Evolutionary conservation across 2,329 filamentous ascomycete species (phyloP).

Genomic region (Penicillium italicum): DNA sequence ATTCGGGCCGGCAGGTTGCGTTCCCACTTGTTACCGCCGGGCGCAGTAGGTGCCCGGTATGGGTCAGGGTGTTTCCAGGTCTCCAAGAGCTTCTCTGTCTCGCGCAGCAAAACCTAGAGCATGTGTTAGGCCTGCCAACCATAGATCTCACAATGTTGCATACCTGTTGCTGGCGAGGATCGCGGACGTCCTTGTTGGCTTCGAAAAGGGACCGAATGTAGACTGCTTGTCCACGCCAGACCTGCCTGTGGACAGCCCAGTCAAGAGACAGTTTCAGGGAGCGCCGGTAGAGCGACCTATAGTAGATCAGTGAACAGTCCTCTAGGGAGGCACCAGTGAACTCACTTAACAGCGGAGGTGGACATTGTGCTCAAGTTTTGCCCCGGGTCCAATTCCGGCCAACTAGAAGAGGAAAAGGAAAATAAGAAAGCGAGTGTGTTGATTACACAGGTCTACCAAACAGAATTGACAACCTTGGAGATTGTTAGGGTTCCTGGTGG

Average conservation of each 20-base stretch:
- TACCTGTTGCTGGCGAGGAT: conserved; percentile 84
- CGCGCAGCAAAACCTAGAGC: conserved; percentile 70
- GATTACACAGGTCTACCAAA: background rate
- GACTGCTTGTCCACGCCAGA: conserved; percentile 93
- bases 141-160: background rate
- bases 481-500: conserved; percentile 10
- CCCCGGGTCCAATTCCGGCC: conserved; percentile 5
- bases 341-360: conserved; percentile 39
- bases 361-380: conserved; percentile 28
- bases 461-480: background rate
- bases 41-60: conserved; percentile 82
- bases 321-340: conserved; percentile 3
- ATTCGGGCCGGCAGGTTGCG: conserved; percentile 80
- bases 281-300: conserved; percentile 76
- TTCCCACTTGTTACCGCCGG: conserved; percentile 95
- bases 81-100: conserved; percentile 82
- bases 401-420: background rate
- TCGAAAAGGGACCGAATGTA: conserved; percentile 96
- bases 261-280: conserved; percentile 90
- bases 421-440: background rate
- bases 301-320: conserved; percentile 27
- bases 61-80: conserved; percentile 98
- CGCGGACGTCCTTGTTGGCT: conserved; percentile 78
- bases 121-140: conserved; percentile 2
- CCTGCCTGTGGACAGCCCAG: conserved; percentile 87